Base-by-base conservation (phyloP, 352 stramenopile genomes). In the Phytophthora brassicae region DNA sequence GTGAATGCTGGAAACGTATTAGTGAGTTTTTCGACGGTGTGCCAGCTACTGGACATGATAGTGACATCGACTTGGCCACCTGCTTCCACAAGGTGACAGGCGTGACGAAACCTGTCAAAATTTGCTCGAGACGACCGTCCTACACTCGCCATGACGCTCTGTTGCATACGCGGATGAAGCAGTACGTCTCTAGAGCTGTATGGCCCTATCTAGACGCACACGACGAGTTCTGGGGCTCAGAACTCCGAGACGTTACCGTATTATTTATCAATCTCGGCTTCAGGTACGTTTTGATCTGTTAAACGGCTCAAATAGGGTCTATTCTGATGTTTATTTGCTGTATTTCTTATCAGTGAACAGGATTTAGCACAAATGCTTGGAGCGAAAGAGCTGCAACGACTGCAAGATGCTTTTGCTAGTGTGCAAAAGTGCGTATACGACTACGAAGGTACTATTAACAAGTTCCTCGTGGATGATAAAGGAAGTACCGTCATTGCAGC, bases 381-480 rank as follows among this genome's bases (percentile, higher is more conserved):
- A 43, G 72, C 81, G 17, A 75, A 72, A 8, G 84, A 85, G 1
- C 58, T 95, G 0, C 84, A 93, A 45, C 71, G 72, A 46, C 74
- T 95, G 6, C 86, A 95, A 28, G 75, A 88, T 19, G 87, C 87
- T 9, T 95, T 95, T 70, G 75, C 77, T 20, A 68, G 74, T 6
- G 92, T 97, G 8, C 93, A 98, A 64, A 79, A 86, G 56, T 89
- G 87, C 42, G 89, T 98, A 5, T 98, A 96, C 73, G 82, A 94
- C 61, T 98, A 98, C 61, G 94, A 98, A 85, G 94, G 94, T 58
- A 96, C 88, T 14, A 96, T 98, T 62, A 98, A 98, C 76, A 98
- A 98, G 71, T 98, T 98, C 53, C 75, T 98, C n/a, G 89, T 98
- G 17, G 93, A 98, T 54, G 93, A 98, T 68, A 98, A 98, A 68